Percentiles rank a stretch among this genome's conserved stretches.
Evolutionary conservation across 208 protist genomes (phyloP).

Genomic region (Acanthamoeba castellanii): DNA sequence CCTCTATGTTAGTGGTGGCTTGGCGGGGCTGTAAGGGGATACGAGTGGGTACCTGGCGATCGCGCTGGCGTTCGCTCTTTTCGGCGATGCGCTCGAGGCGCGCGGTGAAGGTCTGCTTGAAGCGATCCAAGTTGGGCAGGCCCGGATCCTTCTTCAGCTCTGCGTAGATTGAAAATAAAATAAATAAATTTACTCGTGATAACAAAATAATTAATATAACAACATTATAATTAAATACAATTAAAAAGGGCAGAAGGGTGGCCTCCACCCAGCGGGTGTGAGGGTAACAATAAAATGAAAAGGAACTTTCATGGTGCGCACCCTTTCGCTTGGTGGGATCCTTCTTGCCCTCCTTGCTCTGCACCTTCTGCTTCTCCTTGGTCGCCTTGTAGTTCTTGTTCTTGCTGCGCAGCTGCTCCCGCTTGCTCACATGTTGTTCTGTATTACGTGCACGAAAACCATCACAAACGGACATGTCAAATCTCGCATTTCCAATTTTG

Average conservation of each 20-base stretch:
- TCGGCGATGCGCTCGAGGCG: conserved; percentile 42
- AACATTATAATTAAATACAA: no score
- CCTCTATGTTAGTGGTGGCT: background rate
- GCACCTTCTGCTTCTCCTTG: conserved; percentile 81
- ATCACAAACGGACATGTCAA: no score
- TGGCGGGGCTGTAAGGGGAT: background rate
- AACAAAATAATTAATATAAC: no score
- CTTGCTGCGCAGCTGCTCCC: conserved; percentile 62
- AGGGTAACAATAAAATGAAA: background rate
- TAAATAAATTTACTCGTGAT: no score
- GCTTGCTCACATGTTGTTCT: conserved; percentile 34
- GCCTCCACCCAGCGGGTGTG: no score
- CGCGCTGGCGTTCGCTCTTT: background rate
- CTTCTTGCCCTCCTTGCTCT: conserved; percentile 77
- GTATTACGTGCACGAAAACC: background rate
- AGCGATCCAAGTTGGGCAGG: conserved; percentile 87
- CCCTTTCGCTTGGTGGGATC: conserved; percentile 44
- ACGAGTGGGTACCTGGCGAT: background rate
- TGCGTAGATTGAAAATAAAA: background rate
- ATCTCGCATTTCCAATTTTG: no score
- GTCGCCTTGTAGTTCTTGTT: conserved; percentile 82
- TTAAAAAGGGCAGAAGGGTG: background rate
- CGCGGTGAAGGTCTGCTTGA: conserved; percentile 84
- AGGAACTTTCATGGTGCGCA: background rate
- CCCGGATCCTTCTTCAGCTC: conserved; percentile 88